Percentiles rank a stretch among this genome's conserved stretches.
Evolutionary conservation across 2,329 filamentous ascomycete genomes (phyloP).

Genomic region (Aureobasidium lini): DNA sequence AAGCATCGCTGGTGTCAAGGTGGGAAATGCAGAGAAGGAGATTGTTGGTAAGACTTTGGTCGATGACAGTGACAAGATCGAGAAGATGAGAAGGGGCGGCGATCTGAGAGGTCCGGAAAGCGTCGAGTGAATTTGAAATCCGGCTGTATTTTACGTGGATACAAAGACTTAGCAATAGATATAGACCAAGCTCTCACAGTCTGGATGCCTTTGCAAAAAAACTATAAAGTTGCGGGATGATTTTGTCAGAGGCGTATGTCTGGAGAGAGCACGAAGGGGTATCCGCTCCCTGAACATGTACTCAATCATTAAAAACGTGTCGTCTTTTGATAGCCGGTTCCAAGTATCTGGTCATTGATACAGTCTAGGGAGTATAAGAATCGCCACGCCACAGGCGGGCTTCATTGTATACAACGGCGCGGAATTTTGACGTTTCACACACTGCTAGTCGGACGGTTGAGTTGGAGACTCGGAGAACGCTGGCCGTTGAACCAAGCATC

Average conservation of each 20-base stretch:
- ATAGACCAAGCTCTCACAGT: too few relatives aligned
- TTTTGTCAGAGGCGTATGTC: too few relatives aligned
- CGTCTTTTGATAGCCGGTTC: too few relatives aligned
- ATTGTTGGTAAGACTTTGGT: slow-evolving; percentile 18
- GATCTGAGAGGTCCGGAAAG: slow-evolving; percentile 30
- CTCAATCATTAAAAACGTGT: too few relatives aligned
- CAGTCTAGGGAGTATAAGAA: too few relatives aligned
- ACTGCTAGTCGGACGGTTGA: neutral
- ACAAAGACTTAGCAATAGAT: too few relatives aligned
- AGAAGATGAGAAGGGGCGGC: slow-evolving; percentile 28
- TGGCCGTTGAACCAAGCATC: neutral
- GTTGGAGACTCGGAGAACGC: neutral
- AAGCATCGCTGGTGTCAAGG: slow-evolving; percentile 26
- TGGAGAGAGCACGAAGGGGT: too few relatives aligned
- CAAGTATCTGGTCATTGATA: too few relatives aligned
- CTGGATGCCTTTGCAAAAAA: too few relatives aligned
- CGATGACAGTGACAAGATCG: slow-evolving; percentile 19
- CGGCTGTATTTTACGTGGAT: too few relatives aligned
- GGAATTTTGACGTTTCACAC: neutral
- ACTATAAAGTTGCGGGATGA: too few relatives aligned
- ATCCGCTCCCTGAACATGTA: too few relatives aligned
- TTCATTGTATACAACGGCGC: neutral
- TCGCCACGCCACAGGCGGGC: neutral
- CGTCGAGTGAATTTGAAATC: slow-evolving; percentile 14
- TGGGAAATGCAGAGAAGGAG: slow-evolving; percentile 19